Evolutionary conservation across 177 flowering plant genomes (phyloP).

Genomic region (Vitis hybrid): DNA sequence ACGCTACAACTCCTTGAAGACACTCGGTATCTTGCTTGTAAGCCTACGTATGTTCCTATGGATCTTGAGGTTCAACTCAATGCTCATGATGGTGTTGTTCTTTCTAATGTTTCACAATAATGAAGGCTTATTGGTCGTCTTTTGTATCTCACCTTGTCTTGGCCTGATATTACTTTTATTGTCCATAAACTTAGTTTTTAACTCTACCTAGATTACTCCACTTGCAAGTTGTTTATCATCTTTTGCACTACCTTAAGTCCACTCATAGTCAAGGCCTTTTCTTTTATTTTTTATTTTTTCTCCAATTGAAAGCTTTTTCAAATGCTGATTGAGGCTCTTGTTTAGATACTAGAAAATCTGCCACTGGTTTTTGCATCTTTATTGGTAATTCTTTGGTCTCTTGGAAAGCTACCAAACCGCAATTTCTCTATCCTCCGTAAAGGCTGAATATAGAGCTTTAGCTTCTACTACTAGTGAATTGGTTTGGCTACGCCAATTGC

Average conservation of each 20-base stretch:
- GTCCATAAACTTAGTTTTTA: neutral
- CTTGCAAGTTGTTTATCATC: neutral
- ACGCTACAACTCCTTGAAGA: neutral
- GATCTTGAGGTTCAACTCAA: neutral
- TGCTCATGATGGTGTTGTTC: neutral
- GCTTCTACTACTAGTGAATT: neutral
- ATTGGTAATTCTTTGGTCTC: too few species aligned
- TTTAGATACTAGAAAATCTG: too few species aligned
- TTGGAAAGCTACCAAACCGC: too few species aligned
- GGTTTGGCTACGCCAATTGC: neutral
- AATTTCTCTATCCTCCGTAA: too few species aligned
- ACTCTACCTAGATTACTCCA: neutral
- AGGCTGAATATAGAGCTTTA: neutral
- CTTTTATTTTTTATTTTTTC: neutral
- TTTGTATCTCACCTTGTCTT: neutral
- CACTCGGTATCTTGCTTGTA: neutral
- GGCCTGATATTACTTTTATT: neutral
- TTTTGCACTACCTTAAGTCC: neutral
- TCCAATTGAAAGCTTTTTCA: neutral
- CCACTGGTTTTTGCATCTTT: too few species aligned
- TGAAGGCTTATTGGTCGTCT: too few species aligned
- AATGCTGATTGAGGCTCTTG: neutral
- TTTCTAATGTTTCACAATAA: too few species aligned
- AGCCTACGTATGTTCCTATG: neutral
- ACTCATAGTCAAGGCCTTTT: neutral